Evolutionary conservation across 2,329 filamentous ascomycete genomes (phyloP).

Genomic region (Apiospora marii): DNA sequence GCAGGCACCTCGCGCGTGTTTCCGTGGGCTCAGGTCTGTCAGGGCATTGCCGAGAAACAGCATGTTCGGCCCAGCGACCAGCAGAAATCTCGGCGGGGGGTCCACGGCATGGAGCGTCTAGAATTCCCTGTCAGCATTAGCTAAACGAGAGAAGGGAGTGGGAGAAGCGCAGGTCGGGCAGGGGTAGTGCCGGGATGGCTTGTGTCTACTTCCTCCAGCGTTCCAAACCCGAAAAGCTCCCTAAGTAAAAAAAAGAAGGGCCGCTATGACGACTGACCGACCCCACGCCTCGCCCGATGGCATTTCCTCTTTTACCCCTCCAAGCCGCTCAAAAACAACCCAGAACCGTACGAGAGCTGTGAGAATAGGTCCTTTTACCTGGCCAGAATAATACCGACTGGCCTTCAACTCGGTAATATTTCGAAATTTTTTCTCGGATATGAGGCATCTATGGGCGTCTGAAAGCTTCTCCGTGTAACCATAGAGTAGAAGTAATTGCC

Average conservation of each 20-base stretch:
- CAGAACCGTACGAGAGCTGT: constrained; percentile 16
- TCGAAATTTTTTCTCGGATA: not conserved
- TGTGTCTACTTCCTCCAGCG: not conserved
- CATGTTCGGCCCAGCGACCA: not conserved
- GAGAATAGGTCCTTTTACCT: constrained; percentile 19
- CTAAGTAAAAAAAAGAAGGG: constrained; percentile 10
- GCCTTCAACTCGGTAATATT: not conserved
- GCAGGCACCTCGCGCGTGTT: not conserved
- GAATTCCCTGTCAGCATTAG: constrained; percentile 1
- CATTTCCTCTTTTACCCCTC: constrained; percentile 20
- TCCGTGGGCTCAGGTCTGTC: constrained; percentile 1
- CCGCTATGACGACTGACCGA: constrained; percentile 16
- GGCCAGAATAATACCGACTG: constrained; percentile 15
- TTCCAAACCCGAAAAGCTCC: not conserved
- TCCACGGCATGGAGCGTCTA: constrained; percentile 15
- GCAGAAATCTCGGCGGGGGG: constrained; percentile 9
- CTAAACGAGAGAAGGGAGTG: not conserved
- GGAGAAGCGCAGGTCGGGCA: not conserved
- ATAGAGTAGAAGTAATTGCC: not conserved
- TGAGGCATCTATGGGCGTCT: not conserved
- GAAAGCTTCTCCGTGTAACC: not conserved
- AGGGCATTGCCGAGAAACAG: constrained; percentile 6
- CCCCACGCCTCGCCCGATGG: constrained; percentile 8
- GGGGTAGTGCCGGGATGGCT: not conserved
- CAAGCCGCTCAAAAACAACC: constrained; percentile 14